Evolutionary conservation across 2,329 filamentous ascomycete genomes (phyloP), one percentile per base, ranked within the genome.

Genomic region (Phoma sp.): DNA sequence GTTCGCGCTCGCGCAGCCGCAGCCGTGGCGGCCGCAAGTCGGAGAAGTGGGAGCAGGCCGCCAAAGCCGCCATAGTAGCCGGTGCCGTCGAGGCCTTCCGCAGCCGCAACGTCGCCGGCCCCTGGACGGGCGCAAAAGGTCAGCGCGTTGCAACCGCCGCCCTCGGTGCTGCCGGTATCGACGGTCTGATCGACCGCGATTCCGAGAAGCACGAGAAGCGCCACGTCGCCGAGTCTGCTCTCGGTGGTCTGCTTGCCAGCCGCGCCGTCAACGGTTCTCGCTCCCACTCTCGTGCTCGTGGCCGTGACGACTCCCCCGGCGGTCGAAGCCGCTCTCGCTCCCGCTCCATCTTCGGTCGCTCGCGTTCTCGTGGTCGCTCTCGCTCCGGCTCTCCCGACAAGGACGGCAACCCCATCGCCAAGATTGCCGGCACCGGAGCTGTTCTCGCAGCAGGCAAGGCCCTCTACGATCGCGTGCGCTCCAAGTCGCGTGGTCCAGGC

Each of bases 61-160:
- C 93, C 73, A 94, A 95, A 80, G 93, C 94, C 31, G 95, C 93
- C 19, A 82, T 97, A 35, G 85, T 96, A 41, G 93, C 94, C 27
- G 94, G 92, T 67, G 94, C 93, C 36, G 90, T 92, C 50, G 93
- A 97, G 76, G 94, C 94, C 37, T 96, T 96, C 82, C 89, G 91
- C 58, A 88, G 92, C 52, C 88, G 93, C 73, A 96, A 94, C 69
- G 90, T 95, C 60, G 90, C 92, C 2, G 94, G 94, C 50, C 85
- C 88, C 38, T 97, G 93, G 92, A 89, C 88, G 61, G 94, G 93
- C 33, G 89, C 91, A 60, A 97, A 97, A 78, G 91, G 92, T 63
- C 95, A 92, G 80, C 91, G 94, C 47, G 86, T 98, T 57, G 84
- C 96, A 43, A 97, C 94, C 21, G 93, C 92, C 43, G 94, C 94